Evolutionary conservation across 108 stramenopile species (phyloP).

Genomic region (Schizochytrium sp.): DNA sequence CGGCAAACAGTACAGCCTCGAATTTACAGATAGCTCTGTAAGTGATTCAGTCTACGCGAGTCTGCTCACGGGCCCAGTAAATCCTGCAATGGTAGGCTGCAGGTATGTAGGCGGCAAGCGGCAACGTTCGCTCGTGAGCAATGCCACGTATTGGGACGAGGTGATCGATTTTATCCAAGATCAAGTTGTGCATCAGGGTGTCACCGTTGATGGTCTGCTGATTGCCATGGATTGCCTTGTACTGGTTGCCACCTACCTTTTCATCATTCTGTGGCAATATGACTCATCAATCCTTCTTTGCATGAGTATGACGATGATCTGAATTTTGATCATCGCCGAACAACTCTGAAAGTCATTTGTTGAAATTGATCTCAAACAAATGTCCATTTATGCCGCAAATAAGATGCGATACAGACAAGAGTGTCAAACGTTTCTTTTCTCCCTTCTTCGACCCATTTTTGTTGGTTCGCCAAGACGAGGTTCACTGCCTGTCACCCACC

Average conservation of each 20-base stretch:
- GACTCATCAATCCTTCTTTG: too few species aligned
- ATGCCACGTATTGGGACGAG: not conserved
- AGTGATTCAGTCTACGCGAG: not conserved
- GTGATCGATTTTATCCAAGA: not conserved
- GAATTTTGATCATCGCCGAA: too few species aligned
- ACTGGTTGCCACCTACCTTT: not conserved
- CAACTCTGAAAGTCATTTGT: too few species aligned
- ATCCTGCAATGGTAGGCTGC: not conserved
- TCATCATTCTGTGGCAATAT: not conserved
- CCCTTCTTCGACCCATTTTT: too few species aligned
- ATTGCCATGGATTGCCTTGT: not conserved
- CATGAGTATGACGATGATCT: too few species aligned
- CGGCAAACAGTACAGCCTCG: not conserved
- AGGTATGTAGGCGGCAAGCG: not conserved
- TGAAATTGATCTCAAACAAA: too few species aligned
- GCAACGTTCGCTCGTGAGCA: not conserved
- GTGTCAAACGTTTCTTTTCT: too few species aligned
- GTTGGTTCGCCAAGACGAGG: too few species aligned
- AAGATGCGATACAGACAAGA: too few species aligned
- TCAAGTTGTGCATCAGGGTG: not conserved
- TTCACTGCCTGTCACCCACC: too few species aligned
- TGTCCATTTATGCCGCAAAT: too few species aligned
- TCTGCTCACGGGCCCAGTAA: not conserved
- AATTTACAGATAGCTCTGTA: not conserved
- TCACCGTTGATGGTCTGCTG: not conserved